Conservation (phyloP, 192 early-diverging fungal species). For the Backusella australiensis region DNA sequence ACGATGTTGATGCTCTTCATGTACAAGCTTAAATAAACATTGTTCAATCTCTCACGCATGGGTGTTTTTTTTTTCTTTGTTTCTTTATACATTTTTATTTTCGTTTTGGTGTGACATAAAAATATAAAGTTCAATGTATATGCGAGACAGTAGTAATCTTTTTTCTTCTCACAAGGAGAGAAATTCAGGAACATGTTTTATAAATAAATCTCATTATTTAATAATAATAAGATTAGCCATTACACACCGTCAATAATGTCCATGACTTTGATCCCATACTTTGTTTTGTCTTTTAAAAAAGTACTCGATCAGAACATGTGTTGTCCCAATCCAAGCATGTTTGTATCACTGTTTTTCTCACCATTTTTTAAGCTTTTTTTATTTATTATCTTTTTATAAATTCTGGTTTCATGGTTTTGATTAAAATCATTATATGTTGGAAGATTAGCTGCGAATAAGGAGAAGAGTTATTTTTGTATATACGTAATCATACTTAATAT, state of each 20-base stretch:
- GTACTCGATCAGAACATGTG: background rate
- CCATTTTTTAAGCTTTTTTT: background rate
- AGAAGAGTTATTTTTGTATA: background rate
- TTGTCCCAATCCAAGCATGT: background rate
- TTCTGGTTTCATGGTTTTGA: background rate
- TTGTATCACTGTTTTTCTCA: background rate
- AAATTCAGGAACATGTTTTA: conserved; percentile 1
- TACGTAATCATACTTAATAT: background rate
- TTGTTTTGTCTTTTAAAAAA: background rate
- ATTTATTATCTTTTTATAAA: background rate
- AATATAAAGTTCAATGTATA: background rate
- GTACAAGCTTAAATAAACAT: background rate
- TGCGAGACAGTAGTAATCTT: background rate
- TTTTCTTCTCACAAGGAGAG: background rate
- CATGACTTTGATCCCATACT: background rate
- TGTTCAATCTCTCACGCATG: background rate
- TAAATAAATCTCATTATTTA: background rate
- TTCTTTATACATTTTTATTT: background rate
- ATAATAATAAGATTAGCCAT: no score
- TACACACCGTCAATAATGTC: no score
- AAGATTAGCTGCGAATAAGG: background rate
- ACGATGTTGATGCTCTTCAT: conserved; percentile 7
- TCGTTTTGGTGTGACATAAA: background rate
- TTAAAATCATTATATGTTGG: background rate
- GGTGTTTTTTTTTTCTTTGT: background rate